These are phyloP conservation scores for Melocanna baccifera DNA, from an alignment of 176 grass and related monocot genomes.

Conservation along the genomic window DNA sequence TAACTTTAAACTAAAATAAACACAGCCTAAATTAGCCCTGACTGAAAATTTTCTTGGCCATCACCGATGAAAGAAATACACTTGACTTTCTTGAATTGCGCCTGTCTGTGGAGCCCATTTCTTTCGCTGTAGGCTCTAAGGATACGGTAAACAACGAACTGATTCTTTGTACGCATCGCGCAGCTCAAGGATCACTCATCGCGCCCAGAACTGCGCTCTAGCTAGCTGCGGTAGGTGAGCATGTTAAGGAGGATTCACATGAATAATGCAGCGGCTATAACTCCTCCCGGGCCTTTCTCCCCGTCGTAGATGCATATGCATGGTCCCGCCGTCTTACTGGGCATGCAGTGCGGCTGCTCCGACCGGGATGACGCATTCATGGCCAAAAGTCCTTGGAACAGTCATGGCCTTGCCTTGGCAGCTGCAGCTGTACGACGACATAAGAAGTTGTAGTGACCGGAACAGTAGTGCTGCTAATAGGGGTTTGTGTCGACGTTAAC, in stretches of 20 bases:
- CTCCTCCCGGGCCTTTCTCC: neutral
- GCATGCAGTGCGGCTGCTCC: neutral
- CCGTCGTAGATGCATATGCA: neutral
- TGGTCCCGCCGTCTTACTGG: slow-evolving; percentile 4
- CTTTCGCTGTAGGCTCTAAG: neutral
- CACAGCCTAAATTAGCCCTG: no score
- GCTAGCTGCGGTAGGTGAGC: neutral
- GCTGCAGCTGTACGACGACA: neutral
- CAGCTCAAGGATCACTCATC: neutral
- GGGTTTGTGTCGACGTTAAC: neutral
- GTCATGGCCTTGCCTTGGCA: neutral
- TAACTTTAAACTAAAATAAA: no score
- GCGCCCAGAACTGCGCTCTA: neutral
- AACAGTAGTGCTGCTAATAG: no score
- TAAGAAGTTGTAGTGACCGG: neutral
- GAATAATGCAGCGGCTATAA: neutral
- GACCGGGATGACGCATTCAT: neutral
- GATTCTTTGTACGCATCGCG: neutral
- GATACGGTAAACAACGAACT: neutral
- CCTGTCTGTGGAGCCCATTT: neutral
- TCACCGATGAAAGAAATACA: no score
- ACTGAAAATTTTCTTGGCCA: no score
- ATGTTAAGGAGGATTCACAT: slow-evolving; percentile 23
- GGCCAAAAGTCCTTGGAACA: neutral
- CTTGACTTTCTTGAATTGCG: no score